Evolutionary conservation across 2,329 filamentous ascomycete species (phyloP).

Genomic region (Sclerotinia borealis): DNA sequence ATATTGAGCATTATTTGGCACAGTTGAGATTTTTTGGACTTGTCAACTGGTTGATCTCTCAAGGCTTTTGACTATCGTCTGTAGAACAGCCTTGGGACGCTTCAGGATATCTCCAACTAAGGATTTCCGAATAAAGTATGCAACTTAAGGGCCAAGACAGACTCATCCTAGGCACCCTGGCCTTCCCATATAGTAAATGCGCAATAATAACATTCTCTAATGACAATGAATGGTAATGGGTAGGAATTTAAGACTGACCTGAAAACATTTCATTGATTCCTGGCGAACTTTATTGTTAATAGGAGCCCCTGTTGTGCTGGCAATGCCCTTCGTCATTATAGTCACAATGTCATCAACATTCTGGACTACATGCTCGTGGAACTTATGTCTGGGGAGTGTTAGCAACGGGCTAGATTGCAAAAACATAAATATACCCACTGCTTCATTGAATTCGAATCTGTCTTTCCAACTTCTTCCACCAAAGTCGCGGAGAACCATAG

Average conservation of each 20-base stretch:
- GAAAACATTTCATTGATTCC: conserved; percentile 55
- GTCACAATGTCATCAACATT: conserved; percentile 46
- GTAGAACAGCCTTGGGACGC: background rate
- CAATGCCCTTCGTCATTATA: conserved; percentile 39
- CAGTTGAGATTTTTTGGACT: background rate
- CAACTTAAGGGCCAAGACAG: background rate
- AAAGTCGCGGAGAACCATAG: conserved; percentile 60
- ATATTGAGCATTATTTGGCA: background rate
- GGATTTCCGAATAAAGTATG: background rate
- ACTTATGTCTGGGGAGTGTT: conserved; percentile 32
- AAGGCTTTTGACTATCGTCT: background rate
- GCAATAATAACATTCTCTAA: background rate
- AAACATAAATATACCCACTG: conserved; percentile 38
- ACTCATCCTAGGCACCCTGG: background rate
- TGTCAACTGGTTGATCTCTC: background rate
- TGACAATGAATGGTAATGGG: background rate
- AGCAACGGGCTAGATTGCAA: conserved; percentile 9
- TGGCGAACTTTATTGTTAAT: conserved; percentile 40
- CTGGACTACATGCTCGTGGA: conserved; percentile 45
- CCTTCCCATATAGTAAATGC: background rate
- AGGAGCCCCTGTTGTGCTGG: conserved; percentile 34
- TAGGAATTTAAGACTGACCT: conserved; percentile 38
- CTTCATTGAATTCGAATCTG: conserved; percentile 55
- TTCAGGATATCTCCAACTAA: background rate
- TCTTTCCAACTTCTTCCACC: conserved; percentile 62